Evolutionary conservation across 2,329 filamentous ascomycete genomes (phyloP).

Genomic region (Talaromyces verruculosus): DNA sequence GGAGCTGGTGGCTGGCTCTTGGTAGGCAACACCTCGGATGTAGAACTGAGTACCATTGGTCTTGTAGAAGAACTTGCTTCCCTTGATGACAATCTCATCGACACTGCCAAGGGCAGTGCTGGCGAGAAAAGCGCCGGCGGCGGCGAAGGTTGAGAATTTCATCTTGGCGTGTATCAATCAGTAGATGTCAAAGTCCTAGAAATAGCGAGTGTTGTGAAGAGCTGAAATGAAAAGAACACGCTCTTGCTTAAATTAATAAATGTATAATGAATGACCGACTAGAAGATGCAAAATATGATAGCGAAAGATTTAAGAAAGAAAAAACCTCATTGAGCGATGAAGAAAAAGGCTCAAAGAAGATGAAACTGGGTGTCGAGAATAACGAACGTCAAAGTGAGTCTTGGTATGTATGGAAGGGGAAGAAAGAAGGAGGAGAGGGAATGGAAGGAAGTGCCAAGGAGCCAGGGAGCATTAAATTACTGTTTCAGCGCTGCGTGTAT

Average conservation of each 20-base stretch:
- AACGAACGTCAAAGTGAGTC: slow-evolving; percentile 21
- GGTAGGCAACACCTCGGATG: slow-evolving; percentile 93
- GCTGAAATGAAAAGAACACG: neutral
- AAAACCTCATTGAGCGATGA: slow-evolving; percentile 8
- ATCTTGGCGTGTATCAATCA: slow-evolving; percentile 42
- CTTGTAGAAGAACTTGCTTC: slow-evolving; percentile 86
- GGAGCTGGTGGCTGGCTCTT: slow-evolving; percentile 53
- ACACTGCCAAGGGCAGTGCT: slow-evolving; percentile 55
- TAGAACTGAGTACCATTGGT: slow-evolving; percentile 77
- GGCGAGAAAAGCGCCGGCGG: slow-evolving; percentile 53
- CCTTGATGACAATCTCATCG: slow-evolving; percentile 55
- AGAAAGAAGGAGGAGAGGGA: neutral
- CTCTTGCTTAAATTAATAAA: slow-evolving; percentile 7
- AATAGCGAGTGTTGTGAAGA: slow-evolving; percentile 21
- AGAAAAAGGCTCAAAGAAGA: neutral
- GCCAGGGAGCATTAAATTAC: neutral
- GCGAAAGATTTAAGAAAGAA: slow-evolving; percentile 21
- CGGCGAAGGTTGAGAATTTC: slow-evolving; percentile 53
- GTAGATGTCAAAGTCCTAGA: slow-evolving; percentile 1
- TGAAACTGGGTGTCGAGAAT: neutral
- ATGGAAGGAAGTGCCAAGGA: slow-evolving; percentile 10
- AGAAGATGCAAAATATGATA: slow-evolving; percentile 15
- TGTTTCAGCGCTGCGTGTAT: neutral
- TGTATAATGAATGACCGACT: slow-evolving; percentile 10
- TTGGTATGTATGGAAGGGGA: slow-evolving; percentile 17